phyloP scores from a whole-genome alignment of 2,329 filamentous ascomycete genomes.

The Camillea tinctor region DNA sequence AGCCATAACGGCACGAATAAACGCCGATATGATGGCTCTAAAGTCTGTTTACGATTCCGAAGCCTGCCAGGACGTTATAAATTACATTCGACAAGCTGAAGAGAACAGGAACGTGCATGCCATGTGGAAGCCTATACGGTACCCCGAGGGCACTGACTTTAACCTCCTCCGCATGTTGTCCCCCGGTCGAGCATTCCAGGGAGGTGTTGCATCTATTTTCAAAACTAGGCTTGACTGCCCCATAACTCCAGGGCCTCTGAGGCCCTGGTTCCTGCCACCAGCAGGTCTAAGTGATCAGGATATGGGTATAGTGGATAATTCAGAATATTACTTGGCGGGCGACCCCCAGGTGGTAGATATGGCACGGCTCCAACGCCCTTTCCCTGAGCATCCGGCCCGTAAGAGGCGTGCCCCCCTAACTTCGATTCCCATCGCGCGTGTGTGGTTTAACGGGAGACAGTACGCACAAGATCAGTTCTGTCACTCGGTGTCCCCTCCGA shows the following conservation, averaged over 20 bases:
- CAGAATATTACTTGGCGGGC: background rate
- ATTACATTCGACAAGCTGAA: background rate
- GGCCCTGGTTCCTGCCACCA: constrained; percentile 4
- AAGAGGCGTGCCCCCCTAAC: background rate
- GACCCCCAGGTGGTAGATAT: constrained; percentile 1
- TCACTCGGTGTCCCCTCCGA: background rate
- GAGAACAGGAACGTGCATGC: background rate
- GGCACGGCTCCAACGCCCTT: constrained; percentile 1
- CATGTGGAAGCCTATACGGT: background rate
- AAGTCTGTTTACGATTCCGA: too few relatives aligned
- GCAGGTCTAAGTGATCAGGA: background rate
- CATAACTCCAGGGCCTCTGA: constrained; percentile 4
- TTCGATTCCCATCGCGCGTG: constrained; percentile 5
- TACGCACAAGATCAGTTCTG: background rate
- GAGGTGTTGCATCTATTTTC: background rate
- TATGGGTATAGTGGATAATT: background rate
- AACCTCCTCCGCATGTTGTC: background rate
- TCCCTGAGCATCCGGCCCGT: constrained; percentile 3
- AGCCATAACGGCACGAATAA: too few relatives aligned
- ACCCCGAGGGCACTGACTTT: background rate
- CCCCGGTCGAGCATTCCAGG: background rate
- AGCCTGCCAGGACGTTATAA: background rate
- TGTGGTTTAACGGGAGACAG: constrained; percentile 2
- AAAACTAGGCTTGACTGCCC: background rate
- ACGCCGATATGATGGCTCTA: too few relatives aligned